Base-by-base conservation (phyloP, 306 rosid species). In the Nissolia schottii region DNA sequence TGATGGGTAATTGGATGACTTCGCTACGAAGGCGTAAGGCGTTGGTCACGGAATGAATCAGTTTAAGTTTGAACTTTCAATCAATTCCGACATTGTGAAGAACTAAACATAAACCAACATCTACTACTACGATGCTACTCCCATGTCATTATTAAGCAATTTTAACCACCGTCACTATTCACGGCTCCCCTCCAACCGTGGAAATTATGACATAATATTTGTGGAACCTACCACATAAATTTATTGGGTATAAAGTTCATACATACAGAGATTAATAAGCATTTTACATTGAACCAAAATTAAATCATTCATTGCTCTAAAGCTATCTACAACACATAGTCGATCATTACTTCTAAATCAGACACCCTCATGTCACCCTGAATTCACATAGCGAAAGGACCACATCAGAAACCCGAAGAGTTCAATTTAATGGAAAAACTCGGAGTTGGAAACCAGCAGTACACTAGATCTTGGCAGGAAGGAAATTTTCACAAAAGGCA, bases 401-500 rank as follows among this genome's bases (percentile, higher is more conserved):
- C 14, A 59, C 13, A 4, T n/a, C 10, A 56, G 45, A 82, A 57
- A 55, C 45, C 24, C 4, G 34, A 11, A 50, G 24, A 18, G 32
- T 50, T 63, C 13, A 53, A 73, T 34, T 59, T 15, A 53, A 65
- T 27, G 41, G 7, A 60, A 66, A 65, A 64, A 61, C 77, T 79
- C 40, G 4, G 58, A 64, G 82, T 76, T 70, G 38, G 64, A 71
- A 77, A 73, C 79, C 58, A 40, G 61, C 41, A 63, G 64, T 61
- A 59, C 64, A 20, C 70, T 70, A 53, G 80, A 80, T 32, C 45
- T 56, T 72, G 81, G 72, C 74, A 74, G 22, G 46, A n/a, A 10
- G 59, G 79, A 82, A 81, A 45, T 60, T 75, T 81, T 81, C 85
- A 83, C 86, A 64, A 74, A n/a, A 71, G 75, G 83, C 81, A 80